These are phyloP conservation scores for Cercospora beticola DNA, from an alignment of 2,329 filamentous ascomycete species.

Conservation along the genomic window DNA sequence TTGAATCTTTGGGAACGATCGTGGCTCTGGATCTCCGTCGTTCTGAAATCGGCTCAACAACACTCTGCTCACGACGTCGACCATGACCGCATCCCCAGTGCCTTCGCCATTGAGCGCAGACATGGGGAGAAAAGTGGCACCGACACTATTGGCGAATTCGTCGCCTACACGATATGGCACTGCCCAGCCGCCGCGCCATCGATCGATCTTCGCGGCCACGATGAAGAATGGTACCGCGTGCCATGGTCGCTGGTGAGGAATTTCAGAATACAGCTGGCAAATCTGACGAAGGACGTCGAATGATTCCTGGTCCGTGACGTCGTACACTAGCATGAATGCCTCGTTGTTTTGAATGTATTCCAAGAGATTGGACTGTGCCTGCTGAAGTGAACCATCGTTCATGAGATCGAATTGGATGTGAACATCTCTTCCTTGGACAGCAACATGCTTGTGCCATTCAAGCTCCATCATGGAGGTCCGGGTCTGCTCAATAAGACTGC, in stretches of 20 bases:
- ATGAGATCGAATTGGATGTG: conserved; percentile 17
- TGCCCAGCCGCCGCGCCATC: conserved; percentile 17
- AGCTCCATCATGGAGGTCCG: conserved; percentile 9
- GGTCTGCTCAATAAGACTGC: conserved; percentile 11
- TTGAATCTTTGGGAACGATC: not conserved
- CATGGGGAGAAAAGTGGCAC: conserved; percentile 11
- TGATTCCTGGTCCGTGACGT: conserved; percentile 10
- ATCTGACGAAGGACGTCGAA: conserved; percentile 13
- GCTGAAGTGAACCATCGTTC: not conserved
- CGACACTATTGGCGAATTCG: conserved; percentile 7
- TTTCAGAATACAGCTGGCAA: conserved; percentile 1
- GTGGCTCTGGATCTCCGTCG: conserved; percentile 10
- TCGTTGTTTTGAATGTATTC: conserved; percentile 13
- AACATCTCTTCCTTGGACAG: conserved; percentile 15
- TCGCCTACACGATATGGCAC: conserved; percentile 10
- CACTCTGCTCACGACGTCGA: conserved; percentile 13
- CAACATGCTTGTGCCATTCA: conserved; percentile 18
- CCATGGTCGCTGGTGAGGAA: conserved; percentile 12
- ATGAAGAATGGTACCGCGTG: conserved; percentile 12
- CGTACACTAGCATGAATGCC: conserved; percentile 16
- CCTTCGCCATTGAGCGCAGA: conserved; percentile 18
- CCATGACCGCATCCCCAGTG: conserved; percentile 10
- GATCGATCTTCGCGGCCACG: conserved; percentile 14
- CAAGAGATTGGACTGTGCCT: conserved; percentile 6
- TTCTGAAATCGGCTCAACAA: conserved; percentile 11